Base-by-base conservation (phyloP, 2,329 filamentous ascomycete species). In the Colletotrichum higginsianum region DNA sequence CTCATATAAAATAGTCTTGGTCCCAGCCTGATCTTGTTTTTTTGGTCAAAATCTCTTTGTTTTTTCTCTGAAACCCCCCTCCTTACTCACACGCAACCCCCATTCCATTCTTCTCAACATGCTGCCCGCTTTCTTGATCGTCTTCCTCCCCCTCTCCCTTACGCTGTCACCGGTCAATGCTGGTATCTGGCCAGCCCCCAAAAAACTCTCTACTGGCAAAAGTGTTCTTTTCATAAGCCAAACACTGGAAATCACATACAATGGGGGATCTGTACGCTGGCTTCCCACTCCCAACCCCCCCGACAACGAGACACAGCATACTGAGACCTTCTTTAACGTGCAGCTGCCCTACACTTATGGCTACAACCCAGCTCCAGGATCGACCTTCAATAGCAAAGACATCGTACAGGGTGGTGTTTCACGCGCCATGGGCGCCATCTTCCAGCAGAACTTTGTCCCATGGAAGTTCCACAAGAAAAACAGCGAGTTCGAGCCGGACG, bases 391-490 rank as follows among this genome's bases (percentile, higher is more conserved):
- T 76, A 88, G 86, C 81, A 83, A 84, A 75, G 82, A 87, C 21
- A 85, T 92, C 35, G 87, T 92, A 61, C 83, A 86, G 75, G 86
- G 83, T 35, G 90, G 84, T 40, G 82, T 92, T 23, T 85, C 86
- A n/a, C 87, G 92, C 57, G 86, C 92, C 12, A 83, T 91, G 74
- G 80, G 86, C 30, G 88, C 87, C 68, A 89, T 96, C 67, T 93
- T 95, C 80, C 82, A 88, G 35, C 84, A 91, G 70, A 90, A 89
- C 75, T 90, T 95, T 73, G 88, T 94, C 18, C 94, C 94, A 0
- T 96, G 93, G 93, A 94, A 92, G 82, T 88, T 96, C 66, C 87
- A 92, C 74, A 86, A 88, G 30, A 88, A 92, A 44, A 86, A 90
- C 75, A 86, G 88, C 66, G 77, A 88, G 50, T 92, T 90, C 74